A percentile compares a stretch with the other conserved stretches of the same genome.
Evolutionary conservation across 2,329 filamentous ascomycete species (phyloP).

Genomic region (Diaporthe helianthi): DNA sequence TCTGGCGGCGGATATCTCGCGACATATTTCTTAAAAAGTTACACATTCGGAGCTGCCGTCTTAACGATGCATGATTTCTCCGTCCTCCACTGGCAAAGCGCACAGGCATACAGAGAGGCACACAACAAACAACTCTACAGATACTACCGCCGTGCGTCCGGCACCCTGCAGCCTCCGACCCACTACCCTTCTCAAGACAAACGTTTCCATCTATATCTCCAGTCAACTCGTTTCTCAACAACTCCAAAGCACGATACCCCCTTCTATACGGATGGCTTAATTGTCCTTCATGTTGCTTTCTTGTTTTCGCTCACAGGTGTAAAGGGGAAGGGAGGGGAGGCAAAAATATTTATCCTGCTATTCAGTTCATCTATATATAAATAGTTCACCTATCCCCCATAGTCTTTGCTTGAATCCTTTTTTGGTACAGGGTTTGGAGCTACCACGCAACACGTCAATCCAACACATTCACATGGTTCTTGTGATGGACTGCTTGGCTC

Average conservation of each 20-base stretch:
- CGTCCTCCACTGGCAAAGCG: not conserved
- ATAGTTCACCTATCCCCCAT: not conserved
- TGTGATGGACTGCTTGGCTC: not conserved
- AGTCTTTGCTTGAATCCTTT: not conserved
- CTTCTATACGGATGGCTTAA: conserved; percentile 33
- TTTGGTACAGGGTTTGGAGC: not conserved
- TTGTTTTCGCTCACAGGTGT: conserved; percentile 8
- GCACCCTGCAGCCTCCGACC: not conserved
- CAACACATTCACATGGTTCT: not conserved
- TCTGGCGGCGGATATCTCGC: not conserved
- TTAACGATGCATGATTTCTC: conserved; percentile 30
- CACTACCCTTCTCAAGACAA: not conserved
- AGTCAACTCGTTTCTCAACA: conserved; percentile 30
- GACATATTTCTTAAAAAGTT: conserved; percentile 21
- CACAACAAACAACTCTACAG: not conserved
- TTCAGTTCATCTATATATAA: not conserved
- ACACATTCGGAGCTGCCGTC: conserved; percentile 22
- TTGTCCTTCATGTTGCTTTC: conserved; percentile 28
- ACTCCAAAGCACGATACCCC: conserved; percentile 36
- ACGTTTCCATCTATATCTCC: conserved; percentile 14
- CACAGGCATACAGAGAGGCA: not conserved
- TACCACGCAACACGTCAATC: not conserved
- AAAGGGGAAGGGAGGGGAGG: conserved; percentile 9
- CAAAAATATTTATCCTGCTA: conserved; percentile 3
- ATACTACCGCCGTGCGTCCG: not conserved